phyloP scores from a whole-genome alignment of 1,139 yeast genomes.

The Yamadazyma sp. region DNA sequence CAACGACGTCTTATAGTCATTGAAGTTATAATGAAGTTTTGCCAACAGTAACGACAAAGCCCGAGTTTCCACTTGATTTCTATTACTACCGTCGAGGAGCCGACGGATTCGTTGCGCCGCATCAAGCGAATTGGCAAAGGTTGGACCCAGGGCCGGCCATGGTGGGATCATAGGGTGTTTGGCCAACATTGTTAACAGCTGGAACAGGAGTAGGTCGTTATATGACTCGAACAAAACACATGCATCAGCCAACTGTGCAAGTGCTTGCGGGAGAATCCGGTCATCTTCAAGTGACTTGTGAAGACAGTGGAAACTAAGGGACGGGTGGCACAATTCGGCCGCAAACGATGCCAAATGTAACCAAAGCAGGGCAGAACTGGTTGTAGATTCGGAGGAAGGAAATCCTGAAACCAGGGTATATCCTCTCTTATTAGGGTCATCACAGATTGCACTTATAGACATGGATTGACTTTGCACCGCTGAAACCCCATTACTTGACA shows the following conservation, averaged over 20 bases:
- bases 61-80: not conserved
- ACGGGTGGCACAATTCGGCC: not conserved
- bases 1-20: conserved; percentile 6
- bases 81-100: not conserved
- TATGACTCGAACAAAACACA: not conserved
- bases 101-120: not conserved
- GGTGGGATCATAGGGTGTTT: not conserved
- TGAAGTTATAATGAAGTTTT: conserved; percentile 5
- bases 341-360: not conserved
- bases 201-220: not conserved
- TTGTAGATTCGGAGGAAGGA: too few species aligned
- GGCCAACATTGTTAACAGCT: not conserved
- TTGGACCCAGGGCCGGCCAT: not conserved
- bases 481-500: too few species aligned
- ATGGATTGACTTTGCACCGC: too few species aligned
- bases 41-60: not conserved
- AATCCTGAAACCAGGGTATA: too few species aligned
- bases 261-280: not conserved
- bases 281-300: not conserved
- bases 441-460: too few species aligned
- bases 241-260: not conserved
- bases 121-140: not conserved
- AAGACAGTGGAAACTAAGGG: not conserved
- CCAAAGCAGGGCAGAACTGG: not conserved
- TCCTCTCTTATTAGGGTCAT: too few species aligned